A percentile compares a stretch with the other conserved stretches of the same genome.
Conservation (phyloP, 2,329 filamentous ascomycete genomes). For the Cordyceps javanica region DNA sequence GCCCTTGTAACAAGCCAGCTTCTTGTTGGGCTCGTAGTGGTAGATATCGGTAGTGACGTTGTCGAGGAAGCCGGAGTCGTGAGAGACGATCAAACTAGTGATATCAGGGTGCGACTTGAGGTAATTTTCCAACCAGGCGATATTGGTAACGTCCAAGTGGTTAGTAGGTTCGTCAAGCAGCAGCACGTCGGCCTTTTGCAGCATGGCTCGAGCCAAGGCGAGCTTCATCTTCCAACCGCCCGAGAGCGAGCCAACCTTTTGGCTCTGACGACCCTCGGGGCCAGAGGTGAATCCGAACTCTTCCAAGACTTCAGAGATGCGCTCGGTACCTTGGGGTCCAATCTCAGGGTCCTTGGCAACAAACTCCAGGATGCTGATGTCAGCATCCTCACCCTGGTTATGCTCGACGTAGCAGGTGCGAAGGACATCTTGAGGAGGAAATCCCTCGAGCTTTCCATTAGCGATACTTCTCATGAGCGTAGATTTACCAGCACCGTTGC, state of each 20-base stretch:
- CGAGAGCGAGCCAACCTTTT: conserved; percentile 89
- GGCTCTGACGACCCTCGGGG: conserved; percentile 78
- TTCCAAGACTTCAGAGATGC: conserved; percentile 75
- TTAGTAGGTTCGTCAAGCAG: conserved; percentile 98
- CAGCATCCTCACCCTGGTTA: conserved; percentile 96
- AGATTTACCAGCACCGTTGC: conserved; percentile 98
- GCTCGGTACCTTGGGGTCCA: conserved; percentile 67
- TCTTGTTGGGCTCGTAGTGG: conserved; percentile 95
- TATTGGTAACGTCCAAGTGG: conserved; percentile 92
- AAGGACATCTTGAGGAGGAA: conserved; percentile 85
- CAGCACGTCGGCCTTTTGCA: conserved; percentile 93
- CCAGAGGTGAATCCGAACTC: conserved; percentile 94
- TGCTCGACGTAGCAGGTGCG: conserved; percentile 98
- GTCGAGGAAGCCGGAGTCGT: conserved; percentile 97
- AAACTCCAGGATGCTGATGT: conserved; percentile 92
- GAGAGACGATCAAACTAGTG: conserved; percentile 93
- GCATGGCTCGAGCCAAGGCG: conserved; percentile 90
- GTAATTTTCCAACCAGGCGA: conserved; percentile 93
- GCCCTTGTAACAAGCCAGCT: conserved; percentile 79
- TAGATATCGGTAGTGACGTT: conserved; percentile 98
- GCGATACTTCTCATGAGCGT: conserved; percentile 97
- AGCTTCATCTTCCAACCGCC: conserved; percentile 99
- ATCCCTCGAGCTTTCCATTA: conserved; percentile 92
- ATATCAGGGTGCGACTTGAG: conserved; percentile 94
- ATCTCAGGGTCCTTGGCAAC: conserved; percentile 85